Evolutionary conservation across 768 basidiomycete species (phyloP), one percentile per base, ranked within the genome.

Genomic region (Suillus placidus): DNA sequence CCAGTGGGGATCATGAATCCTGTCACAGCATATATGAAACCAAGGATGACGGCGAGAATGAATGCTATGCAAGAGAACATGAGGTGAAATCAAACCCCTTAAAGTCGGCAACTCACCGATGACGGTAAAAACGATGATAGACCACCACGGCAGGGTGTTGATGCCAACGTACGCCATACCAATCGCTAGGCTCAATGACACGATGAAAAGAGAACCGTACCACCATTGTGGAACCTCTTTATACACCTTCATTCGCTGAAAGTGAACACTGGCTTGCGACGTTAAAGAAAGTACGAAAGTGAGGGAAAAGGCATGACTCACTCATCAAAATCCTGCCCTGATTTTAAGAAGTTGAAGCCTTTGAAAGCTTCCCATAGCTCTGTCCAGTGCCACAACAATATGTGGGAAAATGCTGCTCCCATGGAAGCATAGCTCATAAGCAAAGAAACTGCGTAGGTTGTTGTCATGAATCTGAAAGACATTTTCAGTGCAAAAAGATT

Each of bases 181-280:
- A 63, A 87, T 85, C 18, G 82, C 85, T 12, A 87, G 72, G 12
- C 67, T 81, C 32, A 87, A 69, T 1, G 84, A 84, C 6, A 77
- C 70, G 18, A 84, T 14, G 69, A 87, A 84, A 14, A 87, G 68
- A 12, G 70, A 42, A 2, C 73, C 73, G 67, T 87, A 87, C 71
- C 80, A 85, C 82, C 81, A 86, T 67, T 83, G 82, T 12, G 85
- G 85, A 1, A 85, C 85, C 69, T 86, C 85, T 16, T 72, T 73
- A 67, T 86, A 86, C 65, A 82, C 82, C 66, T 79, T 76, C 83
- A 86, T 86, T 63, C 69, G 79, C 82, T 83, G 66, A 5, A 65
- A 74, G 60, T 74, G 72, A 38, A 68, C 56, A 62, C 56, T 57
- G 7, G 34, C 18, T 42, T 34, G 42, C 26, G 61, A 8, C 16